Evolutionary conservation across 345 rosid genomes (phyloP), one percentile per base, ranked within the genome.

Genomic region (Rhodomyrtus tomentosa): DNA sequence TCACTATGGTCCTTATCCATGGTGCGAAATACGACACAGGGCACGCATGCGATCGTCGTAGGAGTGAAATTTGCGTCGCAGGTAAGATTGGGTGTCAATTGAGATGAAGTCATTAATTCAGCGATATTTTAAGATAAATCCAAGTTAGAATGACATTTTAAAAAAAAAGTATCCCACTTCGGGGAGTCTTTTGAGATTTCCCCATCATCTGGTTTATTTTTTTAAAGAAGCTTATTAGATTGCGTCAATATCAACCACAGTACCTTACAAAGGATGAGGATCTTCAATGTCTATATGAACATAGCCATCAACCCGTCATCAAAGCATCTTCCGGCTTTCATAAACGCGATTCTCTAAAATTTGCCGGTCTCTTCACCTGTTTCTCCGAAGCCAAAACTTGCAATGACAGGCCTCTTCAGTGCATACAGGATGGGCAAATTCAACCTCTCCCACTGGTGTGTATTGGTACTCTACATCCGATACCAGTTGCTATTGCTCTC

Each of bases 361-460:
- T 68, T 68, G 18, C 32, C 12, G 12, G 20, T 68, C 76, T 32
- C 53, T n/a, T 80, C 82, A 18, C 24, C 32, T n/a, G 53, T n/a
- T 49, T 27, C 24, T n/a, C 9, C 18, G 29, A 32, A 22, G 4
- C 18, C 27, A 42, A 82, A n/a, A 85, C 42, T 14, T 48, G 80
- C 22, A 25, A 86, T 27, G 85, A 29, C 74, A 5, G 84, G 58
- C 55, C 76, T 83, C 38, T n/a, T 59, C 52, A 48, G 52, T 48
- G 40, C 79, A 22, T 7, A 56, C 80, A 59, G 48, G 48, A 52
- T 55, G 15, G 68, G 51, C 11, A 82, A 76, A 81, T 29, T 82
- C 84, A 32, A 83, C 72, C 82, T 25, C 82, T 55, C 20, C 86
- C 93, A 82, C 73, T 54, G 84, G 73, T 51, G 5, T 2, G 45